A percentile compares a stretch with the other conserved stretches of the same genome.
Evolutionary conservation across 768 basidiomycete genomes (phyloP).

Genomic region (Tylopilus vinaceipallidus): DNA sequence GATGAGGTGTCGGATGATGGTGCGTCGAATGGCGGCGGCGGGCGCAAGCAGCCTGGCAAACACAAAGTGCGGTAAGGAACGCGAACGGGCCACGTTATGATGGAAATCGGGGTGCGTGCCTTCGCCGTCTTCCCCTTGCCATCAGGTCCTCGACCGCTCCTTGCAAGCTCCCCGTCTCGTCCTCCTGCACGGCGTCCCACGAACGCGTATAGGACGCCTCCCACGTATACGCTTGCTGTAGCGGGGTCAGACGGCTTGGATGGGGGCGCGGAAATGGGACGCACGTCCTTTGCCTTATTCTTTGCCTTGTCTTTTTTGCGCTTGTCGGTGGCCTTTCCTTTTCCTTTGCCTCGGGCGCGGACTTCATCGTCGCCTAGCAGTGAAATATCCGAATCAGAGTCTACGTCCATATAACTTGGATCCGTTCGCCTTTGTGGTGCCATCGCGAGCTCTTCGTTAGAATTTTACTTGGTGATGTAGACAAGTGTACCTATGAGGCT

Average conservation of each 20-base stretch:
- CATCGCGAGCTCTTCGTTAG: conserved; percentile 15
- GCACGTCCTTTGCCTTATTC: conserved; percentile 34
- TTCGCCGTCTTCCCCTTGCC: conserved; percentile 78
- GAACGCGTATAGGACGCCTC: conserved; percentile 92
- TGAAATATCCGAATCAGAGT: conserved; percentile 74
- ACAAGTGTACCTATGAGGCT: too few species aligned
- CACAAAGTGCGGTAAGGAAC: conserved; percentile 1
- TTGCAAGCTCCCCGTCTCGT: conserved; percentile 88
- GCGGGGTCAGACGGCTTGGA: conserved; percentile 9
- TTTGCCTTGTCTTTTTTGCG: conserved; percentile 53
- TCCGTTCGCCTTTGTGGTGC: conserved; percentile 27
- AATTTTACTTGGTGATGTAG: too few species aligned
- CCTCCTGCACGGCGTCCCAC: conserved; percentile 98
- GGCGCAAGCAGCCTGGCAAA: conserved; percentile 71
- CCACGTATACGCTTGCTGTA: conserved; percentile 88
- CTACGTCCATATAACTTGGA: conserved; percentile 48
- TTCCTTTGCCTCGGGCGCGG: conserved; percentile 56
- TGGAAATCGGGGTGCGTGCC: conserved; percentile 46
- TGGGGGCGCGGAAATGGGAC: conserved; percentile 4
- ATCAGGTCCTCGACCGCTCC: conserved; percentile 87
- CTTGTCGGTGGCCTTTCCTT: conserved; percentile 51
- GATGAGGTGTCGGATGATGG: conserved; percentile 94
- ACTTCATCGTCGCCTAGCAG: conserved; percentile 47
- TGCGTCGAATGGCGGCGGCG: conserved; percentile 84
- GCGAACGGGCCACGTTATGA: conserved; percentile 1